phyloP scores from a whole-genome alignment of 345 rosid genomes.

The Sonneratia alba region DNA sequence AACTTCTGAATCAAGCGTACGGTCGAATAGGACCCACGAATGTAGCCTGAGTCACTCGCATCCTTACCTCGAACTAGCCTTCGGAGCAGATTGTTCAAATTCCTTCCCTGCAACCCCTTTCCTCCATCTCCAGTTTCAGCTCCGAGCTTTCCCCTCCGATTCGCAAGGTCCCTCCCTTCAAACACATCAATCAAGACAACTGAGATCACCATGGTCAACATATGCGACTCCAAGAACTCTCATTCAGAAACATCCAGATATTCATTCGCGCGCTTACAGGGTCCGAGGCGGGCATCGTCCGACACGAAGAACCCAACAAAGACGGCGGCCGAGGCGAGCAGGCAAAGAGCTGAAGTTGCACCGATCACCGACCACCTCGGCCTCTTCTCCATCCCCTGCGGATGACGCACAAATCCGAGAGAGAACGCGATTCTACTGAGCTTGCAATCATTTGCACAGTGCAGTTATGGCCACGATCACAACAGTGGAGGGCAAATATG shows the following conservation, averaged over 20 bases:
- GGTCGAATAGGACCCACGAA: too few relatives aligned
- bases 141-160: not conserved
- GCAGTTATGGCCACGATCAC: too few relatives aligned
- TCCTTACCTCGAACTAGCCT: constrained; percentile 6
- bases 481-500: too few relatives aligned
- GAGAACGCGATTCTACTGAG: not conserved
- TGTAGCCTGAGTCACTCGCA: not conserved
- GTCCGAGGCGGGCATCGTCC: not conserved
- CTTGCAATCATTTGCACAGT: not conserved
- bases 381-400: constrained; percentile 4
- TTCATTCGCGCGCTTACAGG: not conserved
- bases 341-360: not conserved
- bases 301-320: not conserved
- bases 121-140: not conserved
- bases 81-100: not conserved
- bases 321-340: not conserved
- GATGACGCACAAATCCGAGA: not conserved
- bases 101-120: not conserved
- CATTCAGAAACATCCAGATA: not conserved
- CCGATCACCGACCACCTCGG: not conserved
- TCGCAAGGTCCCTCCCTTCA: constrained; percentile 5
- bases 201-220: not conserved
- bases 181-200: not conserved
- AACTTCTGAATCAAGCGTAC: too few relatives aligned
- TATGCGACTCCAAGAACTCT: not conserved